Base-by-base conservation (phyloP, 2,329 filamentous ascomycete genomes). In the Rhexocercosporidium sp. region DNA sequence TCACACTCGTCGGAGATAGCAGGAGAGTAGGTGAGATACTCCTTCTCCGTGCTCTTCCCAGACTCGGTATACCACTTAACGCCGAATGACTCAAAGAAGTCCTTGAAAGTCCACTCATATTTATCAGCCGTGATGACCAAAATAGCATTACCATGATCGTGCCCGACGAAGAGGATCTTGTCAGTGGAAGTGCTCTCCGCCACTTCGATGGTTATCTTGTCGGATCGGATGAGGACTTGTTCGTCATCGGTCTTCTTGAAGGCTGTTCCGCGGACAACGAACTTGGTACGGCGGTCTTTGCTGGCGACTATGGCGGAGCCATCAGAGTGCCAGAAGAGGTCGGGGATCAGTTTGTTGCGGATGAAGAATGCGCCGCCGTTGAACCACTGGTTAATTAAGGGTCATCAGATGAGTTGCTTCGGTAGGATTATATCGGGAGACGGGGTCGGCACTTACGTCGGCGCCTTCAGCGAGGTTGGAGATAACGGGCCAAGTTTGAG, bases 201-300 rank as follows among this genome's bases (percentile, higher is more conserved):
- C 3, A 53, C 49, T 53, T 53, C 49, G 16, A 53, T 53, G 49
- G 49, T 53, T 14, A 53, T 53, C 49, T 31, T 53, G 49, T 53
- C 49, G 8, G 49, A 53, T 18, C 49, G 12, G 27, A 53, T 31
- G 25, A 53, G 27, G 25, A 53, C 49, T 31, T 53, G 49, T 29
- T 53, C 49, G n/a, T 53, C 49, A 3, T 53, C 49, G 27, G 11
- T n/a, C 27, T 53, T 53, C 49, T 53, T 53, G 49, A 53, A 53
- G 14, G 49, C 49, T 1, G 49, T 53, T 18, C 49, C 49, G 18
- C 49, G 49, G 25, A 53, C 49, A 5, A 53, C 49, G 49, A 53
- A 53, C 49, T 53, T 53, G 5, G 49, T 53, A 27, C 49, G 49
- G 25, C 49, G 49, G 1, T 53, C 49, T 27, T 53, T 53, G 25